Conservation (phyloP, 2,329 filamentous ascomycete species). For the Exophiala phaeomuriformis region DNA sequence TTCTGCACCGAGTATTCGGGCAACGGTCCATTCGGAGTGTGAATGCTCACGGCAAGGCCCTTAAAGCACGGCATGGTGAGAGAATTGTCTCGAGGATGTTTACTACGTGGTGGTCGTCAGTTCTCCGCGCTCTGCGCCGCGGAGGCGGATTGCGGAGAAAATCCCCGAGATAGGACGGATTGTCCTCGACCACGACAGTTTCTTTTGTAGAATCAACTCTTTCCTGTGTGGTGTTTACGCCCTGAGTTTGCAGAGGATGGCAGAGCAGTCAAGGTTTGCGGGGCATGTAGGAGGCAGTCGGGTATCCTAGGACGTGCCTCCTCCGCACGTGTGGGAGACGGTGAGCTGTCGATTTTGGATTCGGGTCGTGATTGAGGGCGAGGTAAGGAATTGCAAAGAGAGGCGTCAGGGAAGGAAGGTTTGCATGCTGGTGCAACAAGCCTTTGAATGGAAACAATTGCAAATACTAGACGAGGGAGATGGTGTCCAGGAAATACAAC, state of each 20-base stretch:
- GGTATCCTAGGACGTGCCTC: conserved; percentile 7
- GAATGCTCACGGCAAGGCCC: conserved; percentile 96
- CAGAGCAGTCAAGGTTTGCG: neutral
- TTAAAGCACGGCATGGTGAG: conserved; percentile 86
- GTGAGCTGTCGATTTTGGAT: conserved; percentile 8
- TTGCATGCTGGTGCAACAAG: neutral
- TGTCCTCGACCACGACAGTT: neutral
- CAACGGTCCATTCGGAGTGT: conserved; percentile 70
- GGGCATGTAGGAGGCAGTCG: conserved; percentile 3
- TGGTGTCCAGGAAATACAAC: neutral
- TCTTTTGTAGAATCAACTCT: conserved; percentile 7
- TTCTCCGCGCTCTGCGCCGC: conserved; percentile 18
- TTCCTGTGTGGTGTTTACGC: neutral
- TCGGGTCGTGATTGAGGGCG: neutral
- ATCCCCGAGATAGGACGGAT: conserved; percentile 2
- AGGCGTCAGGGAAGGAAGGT: neutral
- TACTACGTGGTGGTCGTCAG: neutral
- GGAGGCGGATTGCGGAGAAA: conserved; percentile 15
- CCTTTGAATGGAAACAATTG: neutral
- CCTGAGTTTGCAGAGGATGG: neutral
- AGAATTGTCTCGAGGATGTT: neutral
- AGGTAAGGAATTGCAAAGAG: neutral
- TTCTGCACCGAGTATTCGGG: conserved; percentile 92
- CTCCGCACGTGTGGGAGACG: conserved; percentile 13
- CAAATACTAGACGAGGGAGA: neutral